Base-by-base conservation (phyloP, 2,329 filamentous ascomycete species). In the Ceratocystis diversiconidia region DNA sequence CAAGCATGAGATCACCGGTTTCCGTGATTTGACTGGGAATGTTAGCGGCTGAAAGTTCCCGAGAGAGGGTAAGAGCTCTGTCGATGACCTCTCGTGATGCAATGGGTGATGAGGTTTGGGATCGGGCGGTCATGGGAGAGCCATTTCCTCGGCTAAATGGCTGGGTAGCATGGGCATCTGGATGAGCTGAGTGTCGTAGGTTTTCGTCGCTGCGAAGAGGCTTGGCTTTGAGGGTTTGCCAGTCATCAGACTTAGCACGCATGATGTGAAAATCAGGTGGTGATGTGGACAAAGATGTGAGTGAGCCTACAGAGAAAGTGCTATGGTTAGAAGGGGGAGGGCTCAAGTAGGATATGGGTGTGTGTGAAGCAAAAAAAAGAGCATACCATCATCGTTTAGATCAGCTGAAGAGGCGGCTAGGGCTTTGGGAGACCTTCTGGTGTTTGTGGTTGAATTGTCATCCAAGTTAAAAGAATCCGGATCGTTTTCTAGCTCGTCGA, bases 11-110 rank as follows among this genome's bases (percentile, higher is more conserved):
- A 75, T 99, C 94, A 17, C 94, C 94, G 0, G 84, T 88, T 66
- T 95, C 91, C 0, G 88, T 97, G n/a, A 99, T 86, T 69, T 90
- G 87, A 66, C 88, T 94, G 5, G 91, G 90, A 67, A 99, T 97
- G 72, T 97, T 96, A 61, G 89, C 94, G 2, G 85, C 87, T 59
- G 89, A 89, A 2, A 99, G 81, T 73, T 92, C 92, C 73, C 90
- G 89, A 8, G 92, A 96, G 10, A 99, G 80, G 32, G 87, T 85
- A 72, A 88, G 85, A 6, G 94, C 94, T 69, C 94, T 85, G 68
- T 90, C 85, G 66, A 95, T 82, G 6, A 92, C 92, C 73, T 95
- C 89, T 61, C 81, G 80, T 0, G 85, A 81, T 0, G 85, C 83
- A 19, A 92, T 72, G 0, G 86, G 86, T 5, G 90, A 89, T 0